These are phyloP conservation scores for Penicillium sp. DNA, from an alignment of 2,329 filamentous ascomycete species.

Conservation along the genomic window DNA sequence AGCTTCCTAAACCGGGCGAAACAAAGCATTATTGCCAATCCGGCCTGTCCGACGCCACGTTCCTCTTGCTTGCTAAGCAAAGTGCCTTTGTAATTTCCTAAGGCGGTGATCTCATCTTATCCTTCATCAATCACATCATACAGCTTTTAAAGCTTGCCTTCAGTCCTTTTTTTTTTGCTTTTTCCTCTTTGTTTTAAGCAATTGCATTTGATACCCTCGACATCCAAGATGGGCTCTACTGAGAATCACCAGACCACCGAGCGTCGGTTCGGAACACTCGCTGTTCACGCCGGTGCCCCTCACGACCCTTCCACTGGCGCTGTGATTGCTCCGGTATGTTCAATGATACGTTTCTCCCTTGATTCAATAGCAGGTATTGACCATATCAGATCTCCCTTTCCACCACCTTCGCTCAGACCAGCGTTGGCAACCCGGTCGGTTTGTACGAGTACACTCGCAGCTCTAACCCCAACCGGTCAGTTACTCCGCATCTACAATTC, in stretches of 20 bases:
- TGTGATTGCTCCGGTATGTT: conserved; percentile 79
- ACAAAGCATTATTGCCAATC: conserved; percentile 5
- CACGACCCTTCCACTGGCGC: conserved; percentile 91
- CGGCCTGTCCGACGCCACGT: not conserved
- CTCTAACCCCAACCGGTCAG: conserved; percentile 82
- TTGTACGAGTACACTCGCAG: conserved; percentile 91
- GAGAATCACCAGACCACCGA: conserved; percentile 60
- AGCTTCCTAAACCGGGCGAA: not conserved
- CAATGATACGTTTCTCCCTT: not conserved
- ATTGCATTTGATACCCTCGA: conserved; percentile 9
- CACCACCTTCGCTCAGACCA: conserved; percentile 91
- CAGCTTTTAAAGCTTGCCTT: conserved; percentile 3
- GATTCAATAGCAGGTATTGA: conserved; percentile 14
- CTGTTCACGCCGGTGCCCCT: conserved; percentile 89
- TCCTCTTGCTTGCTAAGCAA: conserved; percentile 23
- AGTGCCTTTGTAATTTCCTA: conserved; percentile 6
- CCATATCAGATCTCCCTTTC: conserved; percentile 81
- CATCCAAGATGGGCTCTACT: conserved; percentile 24
- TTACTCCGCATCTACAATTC: too few species aligned
- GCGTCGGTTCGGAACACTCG: conserved; percentile 86
- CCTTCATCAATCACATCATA: conserved; percentile 18
- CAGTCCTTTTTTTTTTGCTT: not conserved
- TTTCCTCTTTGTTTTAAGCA: not conserved
- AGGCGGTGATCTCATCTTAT: conserved; percentile 20
- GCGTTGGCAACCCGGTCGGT: conserved; percentile 85